Evolutionary conservation across 176 grass and related monocot species (phyloP), one percentile per base, ranked within the genome.

Genomic region (Stipa capillata): DNA sequence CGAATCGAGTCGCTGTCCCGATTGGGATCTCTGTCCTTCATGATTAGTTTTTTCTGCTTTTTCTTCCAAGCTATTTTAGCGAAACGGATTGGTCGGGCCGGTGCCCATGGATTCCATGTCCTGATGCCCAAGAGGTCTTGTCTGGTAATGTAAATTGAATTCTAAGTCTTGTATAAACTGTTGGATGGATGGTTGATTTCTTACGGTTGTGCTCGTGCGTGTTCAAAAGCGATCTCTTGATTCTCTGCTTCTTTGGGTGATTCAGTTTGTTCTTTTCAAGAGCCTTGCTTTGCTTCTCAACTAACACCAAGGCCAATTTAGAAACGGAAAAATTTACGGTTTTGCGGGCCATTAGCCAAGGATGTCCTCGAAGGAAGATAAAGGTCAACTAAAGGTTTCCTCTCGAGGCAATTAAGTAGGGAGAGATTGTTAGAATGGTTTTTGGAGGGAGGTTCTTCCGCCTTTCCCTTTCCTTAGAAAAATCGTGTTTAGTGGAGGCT

Each of bases 131-230:
- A 15, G 37, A 25, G 37, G 21, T 10, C 31, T 8, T 7, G 2
- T 49, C 64, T 6, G 50, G 54, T 79, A n/a, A 40, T 86, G 69
- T 86, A 86, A 70, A 87, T 87, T 69, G 31, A 16, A 49, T 50
- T 55, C 36, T 1, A 7, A 73, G 18, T 40, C 48, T 7, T 83
- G 79, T 70, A 64, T 71, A 77, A 77, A 69, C 78, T 63, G 51
- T 40, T 59, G 69, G 43, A 69, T 37, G 9, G 44, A 76, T 76
- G 28, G 0, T 9, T 49, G 61, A 21, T 65, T 24, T 6, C 11
- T 76, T 68, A 5, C 39, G n/a, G 12, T 56, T 44, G 25, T 11
- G 5, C 13, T 12, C n/a, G 16, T 31, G 53, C 17, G 18, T 23
- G 57, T 48, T 63, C 1, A 13, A 40, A 10, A 79, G 31, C 8